These are phyloP conservation scores for Eucalyptus pauciflora DNA, from an alignment of 345 rosid genomes.

Conservation along the genomic window DNA sequence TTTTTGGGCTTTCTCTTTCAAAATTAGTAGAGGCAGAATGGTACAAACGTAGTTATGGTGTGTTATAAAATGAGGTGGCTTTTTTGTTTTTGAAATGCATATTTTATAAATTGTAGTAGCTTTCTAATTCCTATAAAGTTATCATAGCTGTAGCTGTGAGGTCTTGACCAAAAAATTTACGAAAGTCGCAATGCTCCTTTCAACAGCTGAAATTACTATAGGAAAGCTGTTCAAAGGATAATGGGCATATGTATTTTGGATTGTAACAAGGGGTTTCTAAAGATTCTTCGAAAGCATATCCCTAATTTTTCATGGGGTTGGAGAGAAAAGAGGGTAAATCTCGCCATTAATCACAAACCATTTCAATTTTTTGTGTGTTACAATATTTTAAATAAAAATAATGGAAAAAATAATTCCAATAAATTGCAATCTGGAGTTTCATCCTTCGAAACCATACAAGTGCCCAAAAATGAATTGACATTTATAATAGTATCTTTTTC, in stretches of 20 bases:
- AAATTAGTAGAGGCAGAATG: background rate
- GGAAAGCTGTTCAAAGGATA: background rate
- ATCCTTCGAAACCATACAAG: too few relatives aligned
- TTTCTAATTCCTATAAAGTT: background rate
- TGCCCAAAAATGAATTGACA: too few relatives aligned
- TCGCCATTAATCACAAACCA: background rate
- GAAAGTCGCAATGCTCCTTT: fast-evolving
- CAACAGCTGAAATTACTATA: fast-evolving
- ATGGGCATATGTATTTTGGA: too few relatives aligned
- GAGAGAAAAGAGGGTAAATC: background rate
- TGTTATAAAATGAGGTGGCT: background rate
- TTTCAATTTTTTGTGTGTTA: background rate
- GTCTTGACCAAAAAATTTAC: background rate
- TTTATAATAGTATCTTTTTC: too few relatives aligned
- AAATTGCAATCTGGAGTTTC: background rate
- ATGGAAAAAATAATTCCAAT: background rate
- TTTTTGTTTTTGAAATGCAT: too few relatives aligned
- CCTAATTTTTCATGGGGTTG: background rate
- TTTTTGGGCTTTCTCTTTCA: background rate
- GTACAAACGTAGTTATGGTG: background rate
- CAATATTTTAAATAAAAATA: background rate
- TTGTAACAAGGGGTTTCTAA: background rate
- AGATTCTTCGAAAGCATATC: background rate
- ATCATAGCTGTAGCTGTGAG: background rate
- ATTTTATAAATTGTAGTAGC: too few relatives aligned